Percentiles rank a stretch among this genome's conserved stretches.
Evolutionary conservation across 1,284 basidiomycete species (phyloP).

Genomic region (Takashimella koratensis): DNA sequence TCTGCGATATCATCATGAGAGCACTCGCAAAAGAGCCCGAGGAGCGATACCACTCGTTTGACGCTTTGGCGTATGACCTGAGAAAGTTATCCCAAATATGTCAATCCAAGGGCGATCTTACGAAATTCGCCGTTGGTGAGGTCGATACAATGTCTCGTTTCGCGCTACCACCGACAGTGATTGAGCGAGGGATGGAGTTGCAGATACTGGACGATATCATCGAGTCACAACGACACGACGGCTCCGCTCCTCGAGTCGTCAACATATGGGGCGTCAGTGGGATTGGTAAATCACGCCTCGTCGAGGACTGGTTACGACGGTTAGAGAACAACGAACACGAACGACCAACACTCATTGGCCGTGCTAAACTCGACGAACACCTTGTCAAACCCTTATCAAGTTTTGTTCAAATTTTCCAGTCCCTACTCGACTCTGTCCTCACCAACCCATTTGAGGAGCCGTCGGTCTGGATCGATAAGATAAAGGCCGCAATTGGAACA

Average conservation of each 20-base stretch:
- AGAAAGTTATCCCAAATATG: constrained; percentile 26
- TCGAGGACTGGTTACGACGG: constrained; percentile 38
- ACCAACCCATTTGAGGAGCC: constrained; percentile 38
- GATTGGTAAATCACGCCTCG: constrained; percentile 36
- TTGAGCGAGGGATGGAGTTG: constrained; percentile 30
- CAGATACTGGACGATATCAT: constrained; percentile 22
- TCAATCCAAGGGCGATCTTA: constrained; percentile 22
- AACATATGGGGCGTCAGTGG: constrained; percentile 38
- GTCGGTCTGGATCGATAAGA: constrained; percentile 28
- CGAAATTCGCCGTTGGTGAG: constrained; percentile 33
- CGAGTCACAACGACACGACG: constrained; percentile 4
- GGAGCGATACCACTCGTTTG: constrained; percentile 34
- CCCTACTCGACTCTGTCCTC: constrained; percentile 35
- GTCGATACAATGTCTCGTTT: constrained; percentile 37
- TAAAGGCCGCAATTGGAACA: constrained; percentile 22
- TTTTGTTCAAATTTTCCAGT: constrained; percentile 40
- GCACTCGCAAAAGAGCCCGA: constrained; percentile 34
- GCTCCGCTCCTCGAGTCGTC: constrained; percentile 13
- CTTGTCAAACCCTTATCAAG: constrained; percentile 33
- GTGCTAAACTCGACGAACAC: constrained; percentile 36
- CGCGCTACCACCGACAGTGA: constrained; percentile 18
- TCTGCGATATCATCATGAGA: constrained; percentile 39
- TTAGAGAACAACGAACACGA: constrained; percentile 6
- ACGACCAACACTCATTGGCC: constrained; percentile 21
- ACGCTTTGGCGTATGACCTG: constrained; percentile 37